Base-by-base conservation (phyloP, 352 stramenopile genomes). In the Globisporangium uncinulatum region DNA sequence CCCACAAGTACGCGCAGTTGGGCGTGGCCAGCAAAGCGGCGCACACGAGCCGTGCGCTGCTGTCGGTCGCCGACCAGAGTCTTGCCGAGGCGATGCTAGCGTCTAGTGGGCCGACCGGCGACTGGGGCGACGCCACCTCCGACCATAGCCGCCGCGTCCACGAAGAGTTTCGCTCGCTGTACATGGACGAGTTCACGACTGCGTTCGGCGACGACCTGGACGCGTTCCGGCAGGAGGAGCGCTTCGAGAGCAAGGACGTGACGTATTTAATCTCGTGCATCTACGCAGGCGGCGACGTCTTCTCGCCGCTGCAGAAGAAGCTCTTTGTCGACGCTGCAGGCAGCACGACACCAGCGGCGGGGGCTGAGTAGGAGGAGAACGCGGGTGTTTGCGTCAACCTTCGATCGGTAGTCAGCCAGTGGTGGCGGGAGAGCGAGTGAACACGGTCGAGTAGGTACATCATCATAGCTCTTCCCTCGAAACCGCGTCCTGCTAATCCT, bases 211-310 rank as follows among this genome's bases (percentile, higher is more conserved):
- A 95, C 51, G 84, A 93, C 37, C 59, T 95, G 47, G 75, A 95
- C 62, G 69, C 84, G 56, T 93, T 93, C 62, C 86, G 86, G 32
- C 86, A 87, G 62, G 86, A 95, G 61, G 83, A 93, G 57, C 70
- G 74, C 65, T 95, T 95, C 61, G 80, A 92, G 54, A 89, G 71
- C 62, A 91, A 87, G 58, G 86, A 95, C 66, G 86, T 95, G 63
- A 75, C 68, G 45, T 92, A 90, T 87, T 89, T 95, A 84, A 92
- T 95, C 65, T 89, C 81, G 42, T 89, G 83, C 60, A 93, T 95
- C 62, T 76, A 92, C 51, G 72, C 79, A 10, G 80, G 83, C 29
- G 81, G 69, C 48, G 83, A 95, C 67, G 69, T 93, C 49, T 93
- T 92, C 63, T 76, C 83, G 24, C 81, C 83, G 15, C 65, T 93